Evolutionary conservation across 2,329 filamentous ascomycete genomes (phyloP).

Genomic region (Madurella fahalii): DNA sequence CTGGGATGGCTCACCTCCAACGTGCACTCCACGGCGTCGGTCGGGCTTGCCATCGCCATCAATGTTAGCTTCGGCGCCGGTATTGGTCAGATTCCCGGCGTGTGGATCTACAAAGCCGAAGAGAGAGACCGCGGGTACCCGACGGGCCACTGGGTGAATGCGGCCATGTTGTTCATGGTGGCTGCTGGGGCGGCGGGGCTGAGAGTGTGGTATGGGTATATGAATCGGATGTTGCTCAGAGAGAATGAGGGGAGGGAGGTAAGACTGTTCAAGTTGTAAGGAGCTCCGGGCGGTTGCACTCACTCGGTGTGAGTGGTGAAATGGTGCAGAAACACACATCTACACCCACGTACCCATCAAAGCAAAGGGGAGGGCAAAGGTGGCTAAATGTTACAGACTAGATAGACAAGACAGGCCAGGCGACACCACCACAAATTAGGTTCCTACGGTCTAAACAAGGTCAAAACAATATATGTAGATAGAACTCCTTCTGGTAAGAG

Average conservation of each 20-base stretch:
- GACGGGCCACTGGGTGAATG: slow-evolving; percentile 67
- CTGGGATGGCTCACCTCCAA: slow-evolving; percentile 69
- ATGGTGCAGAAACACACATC: no score
- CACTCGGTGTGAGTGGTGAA: no score
- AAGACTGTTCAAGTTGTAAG: slow-evolving; percentile 40
- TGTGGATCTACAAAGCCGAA: slow-evolving; percentile 67
- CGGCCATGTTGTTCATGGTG: slow-evolving; percentile 56
- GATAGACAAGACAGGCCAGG: no score
- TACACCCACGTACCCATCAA: no score
- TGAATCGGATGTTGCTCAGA: slow-evolving; percentile 36
- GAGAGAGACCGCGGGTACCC: slow-evolving; percentile 60
- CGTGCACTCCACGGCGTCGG: slow-evolving; percentile 59
- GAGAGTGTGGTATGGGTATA: slow-evolving; percentile 52
- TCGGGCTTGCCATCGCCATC: slow-evolving; percentile 65
- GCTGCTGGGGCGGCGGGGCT: slow-evolving; percentile 51
- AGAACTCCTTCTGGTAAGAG: no score
- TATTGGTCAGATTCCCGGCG: slow-evolving; percentile 65
- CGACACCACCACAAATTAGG: no score
- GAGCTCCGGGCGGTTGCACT: background rate
- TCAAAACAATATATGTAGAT: no score
- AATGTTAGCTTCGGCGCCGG: slow-evolving; percentile 65
- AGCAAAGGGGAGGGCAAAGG: no score
- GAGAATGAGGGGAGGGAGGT: slow-evolving; percentile 31
- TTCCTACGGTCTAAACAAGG: no score
- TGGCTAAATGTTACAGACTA: no score